phyloP scores from a whole-genome alignment of 768 basidiomycete species.

The Mycena galericulata region DNA sequence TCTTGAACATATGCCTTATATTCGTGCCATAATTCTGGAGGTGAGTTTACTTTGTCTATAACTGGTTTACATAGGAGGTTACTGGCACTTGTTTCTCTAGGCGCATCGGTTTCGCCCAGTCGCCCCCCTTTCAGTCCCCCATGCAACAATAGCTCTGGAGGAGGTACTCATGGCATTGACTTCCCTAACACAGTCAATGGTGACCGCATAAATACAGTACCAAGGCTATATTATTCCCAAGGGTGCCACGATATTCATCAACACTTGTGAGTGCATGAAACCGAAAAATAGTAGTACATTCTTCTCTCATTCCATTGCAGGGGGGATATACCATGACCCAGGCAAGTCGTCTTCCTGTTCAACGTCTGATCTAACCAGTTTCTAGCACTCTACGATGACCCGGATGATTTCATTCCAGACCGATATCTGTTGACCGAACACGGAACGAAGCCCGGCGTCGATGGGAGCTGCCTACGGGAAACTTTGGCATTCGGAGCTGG shows the following conservation, averaged over 20 bases:
- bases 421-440: slow-evolving; percentile 23
- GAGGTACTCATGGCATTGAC: slow-evolving; percentile 1
- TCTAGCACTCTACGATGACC: slow-evolving; percentile 23
- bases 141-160: neutral
- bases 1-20: slow-evolving; percentile 39
- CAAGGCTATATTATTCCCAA: slow-evolving; percentile 17
- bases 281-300: neutral
- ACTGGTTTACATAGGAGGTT: neutral
- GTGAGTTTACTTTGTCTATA: slow-evolving; percentile 6
- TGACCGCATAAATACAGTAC: slow-evolving; percentile 5
- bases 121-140: slow-evolving; percentile 1
- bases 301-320: neutral
- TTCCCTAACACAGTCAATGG: too few species aligned
- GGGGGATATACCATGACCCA: slow-evolving; percentile 30
- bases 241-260: slow-evolving; percentile 24
- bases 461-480: neutral
- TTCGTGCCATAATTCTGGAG: slow-evolving; percentile 39
- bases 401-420: slow-evolving; percentile 21
- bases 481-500: slow-evolving; percentile 12
- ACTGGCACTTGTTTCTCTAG: neutral
- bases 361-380: neutral
- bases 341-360: neutral
- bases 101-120: slow-evolving; percentile 26
- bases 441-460: slow-evolving; percentile 23
- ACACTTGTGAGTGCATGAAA: slow-evolving; percentile 12